phyloP scores from a whole-genome alignment of 2,329 filamentous ascomycete genomes.

The Penicillium oxalicum region DNA sequence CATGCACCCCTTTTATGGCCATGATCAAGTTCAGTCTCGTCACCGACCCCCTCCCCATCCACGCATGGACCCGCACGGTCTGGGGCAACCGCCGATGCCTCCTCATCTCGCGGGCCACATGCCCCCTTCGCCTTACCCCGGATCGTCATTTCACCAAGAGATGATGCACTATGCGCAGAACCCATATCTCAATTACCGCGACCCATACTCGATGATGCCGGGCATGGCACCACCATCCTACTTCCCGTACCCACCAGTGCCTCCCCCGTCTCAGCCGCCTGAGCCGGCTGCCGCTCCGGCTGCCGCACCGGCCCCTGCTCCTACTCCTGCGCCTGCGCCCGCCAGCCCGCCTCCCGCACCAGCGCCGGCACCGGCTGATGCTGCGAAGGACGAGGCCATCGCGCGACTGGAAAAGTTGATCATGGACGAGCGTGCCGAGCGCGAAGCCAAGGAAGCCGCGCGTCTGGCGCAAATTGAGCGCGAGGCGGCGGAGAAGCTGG shows the following conservation, averaged over 20 bases:
- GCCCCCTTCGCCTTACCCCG: constrained; percentile 24
- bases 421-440: constrained; percentile 39
- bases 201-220: constrained; percentile 29
- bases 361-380: constrained; percentile 35
- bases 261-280: constrained; percentile 27
- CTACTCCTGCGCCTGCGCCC: constrained; percentile 12
- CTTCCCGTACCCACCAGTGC: constrained; percentile 33
- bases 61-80: constrained; percentile 28
- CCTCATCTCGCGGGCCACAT: constrained; percentile 22
- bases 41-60: constrained; percentile 22
- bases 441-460: constrained; percentile 37
- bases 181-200: constrained; percentile 32
- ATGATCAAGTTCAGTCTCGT: constrained; percentile 25
- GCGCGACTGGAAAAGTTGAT: constrained; percentile 57
- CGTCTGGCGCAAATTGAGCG: constrained; percentile 45
- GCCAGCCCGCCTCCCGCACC: constrained; percentile 5
- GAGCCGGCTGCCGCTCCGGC: constrained; percentile 15
- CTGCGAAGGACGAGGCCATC: constrained; percentile 52
- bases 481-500: constrained; percentile 41
- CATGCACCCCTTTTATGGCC: constrained; percentile 25
- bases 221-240: constrained; percentile 34
- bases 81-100: constrained; percentile 25
- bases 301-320: constrained; percentile 12
- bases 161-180: constrained; percentile 34
- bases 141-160: constrained; percentile 31